Evolutionary conservation across 192 early-diverging fungal species (phyloP), one percentile per base, ranked within the genome.

Genomic region (Polychytrium aggregatum): DNA sequence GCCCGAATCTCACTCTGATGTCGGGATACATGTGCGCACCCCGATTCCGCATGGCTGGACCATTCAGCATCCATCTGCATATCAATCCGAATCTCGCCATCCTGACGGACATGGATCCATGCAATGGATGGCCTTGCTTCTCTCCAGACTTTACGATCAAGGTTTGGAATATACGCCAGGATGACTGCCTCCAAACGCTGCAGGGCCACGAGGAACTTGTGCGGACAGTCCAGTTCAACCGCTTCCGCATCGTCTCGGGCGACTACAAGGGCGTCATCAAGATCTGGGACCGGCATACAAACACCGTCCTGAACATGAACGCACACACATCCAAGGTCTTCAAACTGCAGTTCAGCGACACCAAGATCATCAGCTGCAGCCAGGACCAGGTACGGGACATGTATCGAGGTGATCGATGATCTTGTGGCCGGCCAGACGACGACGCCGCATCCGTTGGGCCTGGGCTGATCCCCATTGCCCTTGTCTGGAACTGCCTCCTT

Each of bases 201-300:
- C 18, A 36, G 1, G 81, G 76, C 0, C 87, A 90, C 55, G 68
- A 63, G 0, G 73, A 74, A 17, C 60, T 90, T 4, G 86, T 90
- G 0, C 65, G 87, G 30, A 86, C 87, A 0, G 48, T 90, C 2
- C 79, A 82, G 47, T 77, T 87, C 52, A 63, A 82, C 40, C 40
- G 52, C 39, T 58, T 74, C 24, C 56, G 74, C 16, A 67, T 94
- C 14, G 83, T 96, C 16, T 85, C 84, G n/a, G 91, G 87, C 2
- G 80, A 82, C 20, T 96, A 96, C 59, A 85, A 94, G 56, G 78
- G 86, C 52, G 77, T 82, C 2, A 60, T 96, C 47, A 92, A 88
- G 60, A 72, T 96, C 17, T 96, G 92, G 92, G 75, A 83, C 43
- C 53, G 83, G 37, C 62, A 74, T 26, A 81, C 74, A 0, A 90